phyloP scores from a whole-genome alignment of 1,284 basidiomycete genomes.

The Phenoliferia sp. region DNA sequence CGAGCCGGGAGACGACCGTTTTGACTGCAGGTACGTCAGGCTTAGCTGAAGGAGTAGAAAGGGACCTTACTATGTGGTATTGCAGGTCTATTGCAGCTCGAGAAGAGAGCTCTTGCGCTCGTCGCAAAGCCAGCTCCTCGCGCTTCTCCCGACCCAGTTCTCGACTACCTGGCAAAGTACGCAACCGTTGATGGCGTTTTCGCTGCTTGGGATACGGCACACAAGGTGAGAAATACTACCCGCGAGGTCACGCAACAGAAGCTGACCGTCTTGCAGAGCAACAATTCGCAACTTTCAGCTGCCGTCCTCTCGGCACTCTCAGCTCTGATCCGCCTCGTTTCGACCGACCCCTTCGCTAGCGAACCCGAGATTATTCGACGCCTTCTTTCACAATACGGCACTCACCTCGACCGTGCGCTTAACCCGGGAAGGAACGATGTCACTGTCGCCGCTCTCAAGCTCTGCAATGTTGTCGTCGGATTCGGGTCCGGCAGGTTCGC shows the following conservation, averaged over 20 bases:
- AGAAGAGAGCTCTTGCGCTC: slow-evolving; percentile 19
- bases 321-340: slow-evolving; percentile 26
- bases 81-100: slow-evolving; percentile 21
- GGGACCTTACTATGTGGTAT: not conserved
- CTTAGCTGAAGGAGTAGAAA: no score
- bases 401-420: slow-evolving; percentile 25
- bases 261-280: slow-evolving; percentile 12
- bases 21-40: slow-evolving; percentile 10
- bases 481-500: slow-evolving; percentile 25
- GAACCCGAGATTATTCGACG: slow-evolving; percentile 23
- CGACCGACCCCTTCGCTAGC: slow-evolving; percentile 22
- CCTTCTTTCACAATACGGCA: slow-evolving; percentile 20
- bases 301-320: slow-evolving; percentile 27
- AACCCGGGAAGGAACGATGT: slow-evolving; percentile 33
- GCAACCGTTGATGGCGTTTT: slow-evolving; percentile 25
- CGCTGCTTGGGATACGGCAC: slow-evolving; percentile 25
- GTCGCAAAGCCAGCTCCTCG: slow-evolving; percentile 13
- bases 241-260: not conserved
- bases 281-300: slow-evolving; percentile 27
- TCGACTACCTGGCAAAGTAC: slow-evolving; percentile 26
- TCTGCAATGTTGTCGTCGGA: slow-evolving; percentile 28
- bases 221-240: slow-evolving; percentile 17
- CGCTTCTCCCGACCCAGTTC: slow-evolving; percentile 11
- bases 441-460: slow-evolving; percentile 24
- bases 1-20: slow-evolving; percentile 13